These are phyloP conservation scores for Wilhelminamyces savonicus DNA, from an alignment of 805 yeast genomes.

Conservation along the genomic window DNA sequence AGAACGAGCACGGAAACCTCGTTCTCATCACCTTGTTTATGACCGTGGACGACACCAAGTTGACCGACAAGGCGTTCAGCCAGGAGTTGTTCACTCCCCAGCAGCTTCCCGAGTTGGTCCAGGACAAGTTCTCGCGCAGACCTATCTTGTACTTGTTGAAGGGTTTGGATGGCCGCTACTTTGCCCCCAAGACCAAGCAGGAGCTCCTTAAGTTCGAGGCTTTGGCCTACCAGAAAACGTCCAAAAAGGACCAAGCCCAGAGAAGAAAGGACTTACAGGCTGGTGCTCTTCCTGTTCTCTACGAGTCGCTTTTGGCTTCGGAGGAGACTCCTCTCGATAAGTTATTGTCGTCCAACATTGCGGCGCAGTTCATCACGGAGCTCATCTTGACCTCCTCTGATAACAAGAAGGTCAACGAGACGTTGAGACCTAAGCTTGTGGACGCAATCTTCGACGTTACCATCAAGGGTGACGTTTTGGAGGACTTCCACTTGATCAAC, in stretches of 20 bases:
- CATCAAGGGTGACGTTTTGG: conserved; percentile 59
- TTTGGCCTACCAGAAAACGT: conserved; percentile 52
- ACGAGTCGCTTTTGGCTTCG: conserved; percentile 41
- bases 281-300: conserved; percentile 60
- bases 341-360: conserved; percentile 62
- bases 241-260: conserved; percentile 77
- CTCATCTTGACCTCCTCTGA: conserved; percentile 53
- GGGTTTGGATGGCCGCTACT: conserved; percentile 77
- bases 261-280: conserved; percentile 67
- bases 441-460: conserved; percentile 49
- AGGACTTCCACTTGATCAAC: conserved; percentile 61
- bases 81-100: conserved; percentile 48
- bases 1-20: conserved; percentile 79
- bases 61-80: conserved; percentile 66
- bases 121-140: conserved; percentile 77
- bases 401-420: conserved; percentile 31
- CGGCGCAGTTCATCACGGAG: conserved; percentile 80
- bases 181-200: conserved; percentile 61
- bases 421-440: conserved; percentile 43
- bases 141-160: conserved; percentile 77
- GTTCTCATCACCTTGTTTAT: conserved; percentile 74
- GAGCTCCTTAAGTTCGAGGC: conserved; percentile 56
- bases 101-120: conserved; percentile 47
- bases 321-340: conserved; percentile 39
- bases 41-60: conserved; percentile 91